Conservation (phyloP, 2,329 filamentous ascomycete genomes). For the Neofusicoccum umdonicola region DNA sequence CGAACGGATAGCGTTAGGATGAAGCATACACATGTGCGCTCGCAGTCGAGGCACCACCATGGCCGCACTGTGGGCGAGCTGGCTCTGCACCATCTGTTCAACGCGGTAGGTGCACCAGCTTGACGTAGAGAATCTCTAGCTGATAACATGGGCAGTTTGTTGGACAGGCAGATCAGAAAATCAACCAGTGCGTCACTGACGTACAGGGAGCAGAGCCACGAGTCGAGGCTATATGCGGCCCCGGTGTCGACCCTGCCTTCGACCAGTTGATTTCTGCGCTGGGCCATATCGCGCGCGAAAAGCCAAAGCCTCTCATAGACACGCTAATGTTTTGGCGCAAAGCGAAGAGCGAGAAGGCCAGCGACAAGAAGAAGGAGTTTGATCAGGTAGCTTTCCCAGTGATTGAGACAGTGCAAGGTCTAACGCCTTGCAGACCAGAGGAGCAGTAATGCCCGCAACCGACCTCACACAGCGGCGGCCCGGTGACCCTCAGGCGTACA, state of each 20-base stretch:
- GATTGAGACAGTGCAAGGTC: neutral
- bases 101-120: constrained; percentile 58
- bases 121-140: neutral
- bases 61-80: constrained; percentile 94
- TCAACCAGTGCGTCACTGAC: constrained; percentile 80
- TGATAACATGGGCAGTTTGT: constrained; percentile 64
- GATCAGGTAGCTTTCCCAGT: constrained; percentile 10
- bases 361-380: constrained; percentile 26
- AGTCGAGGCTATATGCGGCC: constrained; percentile 87
- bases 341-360: constrained; percentile 84
- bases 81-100: constrained; percentile 93
- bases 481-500: constrained; percentile 22
- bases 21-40: constrained; percentile 73
- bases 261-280: constrained; percentile 92
- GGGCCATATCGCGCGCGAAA: constrained; percentile 89
- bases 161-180: constrained; percentile 92
- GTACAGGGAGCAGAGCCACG: constrained; percentile 77
- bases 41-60: constrained; percentile 63
- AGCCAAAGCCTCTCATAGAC: constrained; percentile 92
- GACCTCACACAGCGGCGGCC: constrained; percentile 22
- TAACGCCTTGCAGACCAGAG: constrained; percentile 29
- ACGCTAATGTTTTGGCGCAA: constrained; percentile 98
- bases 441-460: constrained; percentile 1
- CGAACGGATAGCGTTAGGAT: constrained; percentile 56
- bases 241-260: constrained; percentile 81